Evolutionary conservation across 352 stramenopile species (phyloP), one percentile per base, ranked within the genome.

Genomic region (Pythium plurisporium): DNA sequence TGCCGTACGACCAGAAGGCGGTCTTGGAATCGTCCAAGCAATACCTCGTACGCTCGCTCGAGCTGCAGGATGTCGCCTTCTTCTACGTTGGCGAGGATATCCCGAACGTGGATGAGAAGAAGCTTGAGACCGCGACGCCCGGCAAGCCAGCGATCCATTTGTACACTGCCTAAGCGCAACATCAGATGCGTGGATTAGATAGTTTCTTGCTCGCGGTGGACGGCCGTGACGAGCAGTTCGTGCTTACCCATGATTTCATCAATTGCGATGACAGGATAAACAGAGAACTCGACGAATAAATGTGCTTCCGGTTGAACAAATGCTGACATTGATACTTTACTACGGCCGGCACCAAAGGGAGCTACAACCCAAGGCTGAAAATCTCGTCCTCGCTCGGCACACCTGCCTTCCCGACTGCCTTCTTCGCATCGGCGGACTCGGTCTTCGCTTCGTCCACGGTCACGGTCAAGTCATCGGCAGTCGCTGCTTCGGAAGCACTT

Each of bases 1-100:
- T 98, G 72, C 91, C 95, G 23, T 99, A 98, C 73, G 91, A 98
- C 77, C 94, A 99, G 69, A 89, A 91, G 74, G 78, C 79, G 10
- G 93, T 98, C 62, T 76, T 99, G 50, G 72, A 84, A 26, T 84
- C 82, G 59, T 97, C 96, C 79, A 85, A 96, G 65, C 61, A 86
- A 40, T 99, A 98, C 74, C 65, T 97, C 45, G 70, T 81, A 58
- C 79, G 80, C 25, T 91, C 81, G 68, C 79, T 98, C 15, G 87
- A 97, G 54, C 69, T 99, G 17, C 66, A 94, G 44, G 80, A 91
- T 58, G 82, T 96, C 48, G 67, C 81, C 65, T 93, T 95, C 67
- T 92, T 80, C 54, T 88, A 94, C 62, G 68, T 88, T 36, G 70
- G 64, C 42, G 82, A 91, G 33, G 70, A 82, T 27, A 86, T 89